Evolutionary conservation across 2,329 filamentous ascomycete genomes (phyloP).

Genomic region (Fusarium camptoceras): DNA sequence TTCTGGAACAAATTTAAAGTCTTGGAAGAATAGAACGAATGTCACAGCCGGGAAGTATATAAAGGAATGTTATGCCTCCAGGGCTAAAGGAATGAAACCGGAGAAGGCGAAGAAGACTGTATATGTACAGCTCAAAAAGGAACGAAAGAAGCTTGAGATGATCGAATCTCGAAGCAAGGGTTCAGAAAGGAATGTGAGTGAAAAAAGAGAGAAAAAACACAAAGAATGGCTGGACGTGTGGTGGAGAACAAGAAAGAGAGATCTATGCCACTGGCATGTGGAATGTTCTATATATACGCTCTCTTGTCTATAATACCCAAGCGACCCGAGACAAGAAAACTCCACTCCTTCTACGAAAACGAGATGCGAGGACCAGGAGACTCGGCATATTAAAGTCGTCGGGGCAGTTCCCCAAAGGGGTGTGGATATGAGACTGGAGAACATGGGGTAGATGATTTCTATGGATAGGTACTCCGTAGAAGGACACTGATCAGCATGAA

Average conservation of each 20-base stretch:
- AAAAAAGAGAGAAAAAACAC: slow-evolving; percentile 14
- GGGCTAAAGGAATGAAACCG: slow-evolving; percentile 38
- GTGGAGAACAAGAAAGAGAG: slow-evolving; percentile 17
- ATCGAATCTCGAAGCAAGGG: slow-evolving; percentile 30
- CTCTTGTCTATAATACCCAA: slow-evolving; percentile 16
- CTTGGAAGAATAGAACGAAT: slow-evolving; percentile 2
- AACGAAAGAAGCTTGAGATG: slow-evolving; percentile 29
- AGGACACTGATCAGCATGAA: not conserved
- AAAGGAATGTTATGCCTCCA: slow-evolving; percentile 40
- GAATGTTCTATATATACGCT: slow-evolving; percentile 36
- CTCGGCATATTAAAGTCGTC: slow-evolving; percentile 13
- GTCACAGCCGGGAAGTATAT: slow-evolving; percentile 21
- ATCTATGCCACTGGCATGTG: slow-evolving; percentile 9
- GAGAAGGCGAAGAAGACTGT: slow-evolving; percentile 19
- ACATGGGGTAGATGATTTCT: slow-evolving; percentile 19
- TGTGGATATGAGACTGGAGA: slow-evolving; percentile 4
- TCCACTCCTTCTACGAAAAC: slow-evolving; percentile 23
- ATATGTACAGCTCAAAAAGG: slow-evolving; percentile 8
- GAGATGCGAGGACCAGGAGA: slow-evolving; percentile 26
- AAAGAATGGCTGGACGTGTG: slow-evolving; percentile 38
- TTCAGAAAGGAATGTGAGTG: slow-evolving; percentile 25
- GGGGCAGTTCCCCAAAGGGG: slow-evolving; percentile 27
- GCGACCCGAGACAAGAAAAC: slow-evolving; percentile 6
- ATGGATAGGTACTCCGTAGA: not conserved
- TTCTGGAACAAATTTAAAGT: slow-evolving; percentile 3